A percentile compares a stretch with the other conserved stretches of the same genome.
These are phyloP conservation scores for Aspergillus hancockii DNA, from an alignment of 495 filamentous ascomycete genomes.

Conservation along the genomic window DNA sequence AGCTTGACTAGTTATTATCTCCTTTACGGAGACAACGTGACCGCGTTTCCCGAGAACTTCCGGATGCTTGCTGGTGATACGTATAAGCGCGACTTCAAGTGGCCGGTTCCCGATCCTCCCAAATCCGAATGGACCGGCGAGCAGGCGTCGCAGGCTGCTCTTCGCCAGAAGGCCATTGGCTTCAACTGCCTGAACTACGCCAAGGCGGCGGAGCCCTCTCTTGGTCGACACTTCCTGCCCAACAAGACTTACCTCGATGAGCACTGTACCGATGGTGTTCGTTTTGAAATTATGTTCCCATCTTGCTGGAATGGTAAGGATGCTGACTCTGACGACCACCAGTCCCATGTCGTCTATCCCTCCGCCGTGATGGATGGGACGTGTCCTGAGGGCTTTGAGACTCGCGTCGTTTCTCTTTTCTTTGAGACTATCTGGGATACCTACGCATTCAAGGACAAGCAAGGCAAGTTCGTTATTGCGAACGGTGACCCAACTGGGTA, in stretches of 20 bases:
- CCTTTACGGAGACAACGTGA: constrained; percentile 61
- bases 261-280: constrained; percentile 74
- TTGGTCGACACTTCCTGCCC: constrained; percentile 80
- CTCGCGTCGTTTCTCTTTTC: constrained; percentile 71
- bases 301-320: constrained; percentile 87
- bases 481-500: constrained; percentile 83
- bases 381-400: constrained; percentile 74
- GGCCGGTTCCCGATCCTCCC: constrained; percentile 68
- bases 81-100: constrained; percentile 67
- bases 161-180: constrained; percentile 80
- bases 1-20: constrained; percentile 66
- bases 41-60: constrained; percentile 77
- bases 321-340: constrained; percentile 60
- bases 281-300: constrained; percentile 86
- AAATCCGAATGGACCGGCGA: constrained; percentile 66
- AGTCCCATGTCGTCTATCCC: constrained; percentile 77
- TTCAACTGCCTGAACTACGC: constrained; percentile 90
- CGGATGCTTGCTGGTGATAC: constrained; percentile 83
- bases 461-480: constrained; percentile 76
- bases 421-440: constrained; percentile 90
- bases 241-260: constrained; percentile 75
- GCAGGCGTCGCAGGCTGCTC: constrained; percentile 61
- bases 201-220: constrained; percentile 58
- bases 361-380: constrained; percentile 69
- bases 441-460: constrained; percentile 60